phyloP scores from a whole-genome alignment of 495 filamentous ascomycete species.

The Ascodesmis nigricans region DNA sequence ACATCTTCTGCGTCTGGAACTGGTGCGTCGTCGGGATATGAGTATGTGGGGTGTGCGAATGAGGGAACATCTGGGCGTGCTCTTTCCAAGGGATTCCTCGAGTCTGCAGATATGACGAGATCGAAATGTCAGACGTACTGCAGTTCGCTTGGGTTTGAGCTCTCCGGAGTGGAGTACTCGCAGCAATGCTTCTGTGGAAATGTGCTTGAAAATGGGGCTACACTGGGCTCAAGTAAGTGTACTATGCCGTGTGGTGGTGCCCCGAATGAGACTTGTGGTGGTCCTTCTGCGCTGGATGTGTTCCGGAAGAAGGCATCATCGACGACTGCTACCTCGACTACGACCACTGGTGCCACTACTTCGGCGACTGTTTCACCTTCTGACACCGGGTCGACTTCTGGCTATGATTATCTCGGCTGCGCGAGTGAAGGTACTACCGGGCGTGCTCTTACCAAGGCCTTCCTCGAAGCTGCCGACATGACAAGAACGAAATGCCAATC shows the following conservation, averaged over 20 bases:
- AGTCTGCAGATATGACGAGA: slow-evolving; percentile 9
- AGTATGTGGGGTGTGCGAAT: slow-evolving; percentile 13
- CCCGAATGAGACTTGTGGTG: slow-evolving; percentile 25
- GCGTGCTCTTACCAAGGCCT: slow-evolving; percentile 37
- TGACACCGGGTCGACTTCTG: neutral
- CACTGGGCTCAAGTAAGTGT: slow-evolving; percentile 16
- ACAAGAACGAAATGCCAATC: slow-evolving; percentile 30
- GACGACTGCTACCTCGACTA: neutral
- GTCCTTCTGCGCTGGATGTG: slow-evolving; percentile 22
- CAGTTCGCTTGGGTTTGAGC: slow-evolving; percentile 1
- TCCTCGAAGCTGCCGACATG: slow-evolving; percentile 18
- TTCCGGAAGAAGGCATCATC: slow-evolving; percentile 23
- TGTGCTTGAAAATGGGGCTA: slow-evolving; percentile 15
- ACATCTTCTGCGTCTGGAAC: neutral
- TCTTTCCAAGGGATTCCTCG: slow-evolving; percentile 8
- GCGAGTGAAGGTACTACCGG: slow-evolving; percentile 32
- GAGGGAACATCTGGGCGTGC: slow-evolving; percentile 13
- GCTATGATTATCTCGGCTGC: slow-evolving; percentile 41
- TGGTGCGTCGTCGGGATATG: neutral
- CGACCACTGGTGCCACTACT: slow-evolving; percentile 1
- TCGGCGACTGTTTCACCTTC: neutral
- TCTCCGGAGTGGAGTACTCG: slow-evolving; percentile 16
- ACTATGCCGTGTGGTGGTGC: slow-evolving; percentile 24
- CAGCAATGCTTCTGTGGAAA: slow-evolving; percentile 24
- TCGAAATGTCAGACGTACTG: slow-evolving; percentile 12